Evolutionary conservation across 192 early-diverging fungal species (phyloP).

Genomic region (Ambispora gerdemannii): DNA sequence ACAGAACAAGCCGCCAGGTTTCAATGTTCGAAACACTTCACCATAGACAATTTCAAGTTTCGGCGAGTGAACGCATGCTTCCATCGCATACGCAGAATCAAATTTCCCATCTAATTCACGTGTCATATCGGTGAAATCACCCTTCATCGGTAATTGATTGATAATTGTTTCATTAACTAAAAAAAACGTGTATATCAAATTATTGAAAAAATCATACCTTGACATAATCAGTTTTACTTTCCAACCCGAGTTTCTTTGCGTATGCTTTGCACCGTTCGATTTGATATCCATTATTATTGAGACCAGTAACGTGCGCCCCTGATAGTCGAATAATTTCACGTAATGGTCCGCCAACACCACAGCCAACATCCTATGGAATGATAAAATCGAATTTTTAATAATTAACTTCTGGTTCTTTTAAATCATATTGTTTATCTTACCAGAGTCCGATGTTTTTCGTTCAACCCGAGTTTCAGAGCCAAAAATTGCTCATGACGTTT

Average conservation of each 20-base stretch:
- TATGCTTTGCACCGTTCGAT: slow-evolving; percentile 76
- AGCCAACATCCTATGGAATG: slow-evolving; percentile 74
- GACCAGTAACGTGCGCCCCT: slow-evolving; percentile 72
- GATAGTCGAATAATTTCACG: slow-evolving; percentile 81
- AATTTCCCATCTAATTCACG: slow-evolving; percentile 64
- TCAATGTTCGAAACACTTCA: slow-evolving; percentile 82
- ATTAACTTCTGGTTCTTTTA: too few species aligned
- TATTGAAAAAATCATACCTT: slow-evolving; percentile 66
- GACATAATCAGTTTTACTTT: slow-evolving; percentile 54
- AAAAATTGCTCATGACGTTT: slow-evolving; percentile 83
- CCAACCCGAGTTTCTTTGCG: slow-evolving; percentile 66
- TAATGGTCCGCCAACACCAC: slow-evolving; percentile 88
- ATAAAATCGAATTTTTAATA: too few species aligned
- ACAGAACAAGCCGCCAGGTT: slow-evolving; percentile 84
- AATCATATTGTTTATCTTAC: slow-evolving; percentile 62
- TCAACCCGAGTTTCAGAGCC: slow-evolving; percentile 63
- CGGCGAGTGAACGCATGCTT: slow-evolving; percentile 86
- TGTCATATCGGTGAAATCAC: slow-evolving; percentile 75
- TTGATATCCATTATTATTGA: slow-evolving; percentile 95
- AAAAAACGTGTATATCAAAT: too few species aligned
- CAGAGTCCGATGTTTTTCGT: slow-evolving; percentile 63
- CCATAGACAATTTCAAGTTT: slow-evolving; percentile 75
- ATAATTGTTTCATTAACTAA: too few species aligned
- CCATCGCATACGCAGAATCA: slow-evolving; percentile 84
- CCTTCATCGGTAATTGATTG: slow-evolving; percentile 1